phyloP scores from a whole-genome alignment of 352 stramenopile genomes.

The Phytopythium cucurbitacearum region DNA sequence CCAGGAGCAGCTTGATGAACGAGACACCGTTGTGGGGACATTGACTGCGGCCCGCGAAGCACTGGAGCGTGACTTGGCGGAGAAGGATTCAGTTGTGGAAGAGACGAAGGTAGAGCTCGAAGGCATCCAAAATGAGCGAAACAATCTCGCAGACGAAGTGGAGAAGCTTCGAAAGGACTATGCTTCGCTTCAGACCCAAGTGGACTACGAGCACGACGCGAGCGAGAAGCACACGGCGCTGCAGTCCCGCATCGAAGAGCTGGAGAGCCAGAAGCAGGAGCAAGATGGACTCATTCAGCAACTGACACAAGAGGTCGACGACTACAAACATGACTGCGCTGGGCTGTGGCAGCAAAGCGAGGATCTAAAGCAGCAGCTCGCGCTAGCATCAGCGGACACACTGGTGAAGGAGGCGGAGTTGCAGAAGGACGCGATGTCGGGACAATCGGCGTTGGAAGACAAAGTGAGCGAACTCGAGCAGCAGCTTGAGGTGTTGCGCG shows the following conservation, averaged over 20 bases:
- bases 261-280: conserved; percentile 27
- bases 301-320: conserved; percentile 51
- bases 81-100: not conserved
- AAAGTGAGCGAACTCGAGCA: conserved; percentile 60
- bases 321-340: conserved; percentile 80
- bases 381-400: conserved; percentile 43
- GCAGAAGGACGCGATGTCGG: conserved; percentile 49
- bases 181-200: too few species aligned
- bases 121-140: conserved; percentile 10
- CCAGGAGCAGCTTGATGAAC: conserved; percentile 10
- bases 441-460: conserved; percentile 38
- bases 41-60: too few species aligned
- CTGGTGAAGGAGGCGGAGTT: conserved; percentile 57
- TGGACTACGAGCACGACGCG: not conserved
- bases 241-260: conserved; percentile 7
- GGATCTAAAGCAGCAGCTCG: conserved; percentile 74
- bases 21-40: too few species aligned
- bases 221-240: not conserved
- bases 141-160: conserved; percentile 13
- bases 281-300: conserved; percentile 19
- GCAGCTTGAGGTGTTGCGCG: conserved; percentile 51
- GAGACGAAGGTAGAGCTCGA: conserved; percentile 17
- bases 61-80: too few species aligned
- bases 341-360: conserved; percentile 78
- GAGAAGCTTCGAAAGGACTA: conserved; percentile 20